Evolutionary conservation across 768 basidiomycete species (phyloP).

Genomic region (Mycena indigotica): DNA sequence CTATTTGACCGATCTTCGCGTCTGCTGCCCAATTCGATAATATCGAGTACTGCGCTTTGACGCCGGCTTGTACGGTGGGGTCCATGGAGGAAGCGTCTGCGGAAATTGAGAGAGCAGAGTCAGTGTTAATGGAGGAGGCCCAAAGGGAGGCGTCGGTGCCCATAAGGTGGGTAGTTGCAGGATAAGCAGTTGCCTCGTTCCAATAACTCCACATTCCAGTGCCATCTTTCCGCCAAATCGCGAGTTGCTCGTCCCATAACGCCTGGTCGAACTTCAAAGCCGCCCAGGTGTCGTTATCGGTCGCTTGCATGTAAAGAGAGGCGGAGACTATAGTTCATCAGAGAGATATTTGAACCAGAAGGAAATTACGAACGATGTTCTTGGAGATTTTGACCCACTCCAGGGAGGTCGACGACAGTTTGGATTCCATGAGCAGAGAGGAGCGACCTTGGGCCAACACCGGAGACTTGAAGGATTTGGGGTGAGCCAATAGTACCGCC

Average conservation of each 20-base stretch:
- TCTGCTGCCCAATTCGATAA: conserved; percentile 6
- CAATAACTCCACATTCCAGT: conserved; percentile 24
- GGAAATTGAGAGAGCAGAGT: conserved; percentile 9
- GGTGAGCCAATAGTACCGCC: conserved; percentile 20
- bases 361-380: conserved; percentile 14
- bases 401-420: conserved; percentile 20
- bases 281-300: conserved; percentile 20
- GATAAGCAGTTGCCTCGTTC: conserved; percentile 24
- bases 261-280: conserved; percentile 11
- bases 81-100: conserved; percentile 14
- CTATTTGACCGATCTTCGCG: conserved; percentile 16
- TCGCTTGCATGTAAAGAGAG: conserved; percentile 15
- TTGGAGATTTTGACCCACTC: conserved; percentile 21
- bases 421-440: conserved; percentile 14
- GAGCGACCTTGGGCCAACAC: conserved; percentile 15
- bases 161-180: conserved; percentile 16
- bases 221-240: conserved; percentile 17
- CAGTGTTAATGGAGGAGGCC: conserved; percentile 5
- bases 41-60: conserved; percentile 19
- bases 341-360: neutral
- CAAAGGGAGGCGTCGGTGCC: conserved; percentile 6
- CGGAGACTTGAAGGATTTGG: conserved; percentile 20
- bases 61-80: conserved; percentile 18
- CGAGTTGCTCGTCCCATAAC: conserved; percentile 17
- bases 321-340: neutral